A percentile compares a stretch with the other conserved stretches of the same genome.
These are phyloP conservation scores for Hibiscus mutabilis DNA, from an alignment of 345 rosid genomes.

Conservation along the genomic window DNA sequence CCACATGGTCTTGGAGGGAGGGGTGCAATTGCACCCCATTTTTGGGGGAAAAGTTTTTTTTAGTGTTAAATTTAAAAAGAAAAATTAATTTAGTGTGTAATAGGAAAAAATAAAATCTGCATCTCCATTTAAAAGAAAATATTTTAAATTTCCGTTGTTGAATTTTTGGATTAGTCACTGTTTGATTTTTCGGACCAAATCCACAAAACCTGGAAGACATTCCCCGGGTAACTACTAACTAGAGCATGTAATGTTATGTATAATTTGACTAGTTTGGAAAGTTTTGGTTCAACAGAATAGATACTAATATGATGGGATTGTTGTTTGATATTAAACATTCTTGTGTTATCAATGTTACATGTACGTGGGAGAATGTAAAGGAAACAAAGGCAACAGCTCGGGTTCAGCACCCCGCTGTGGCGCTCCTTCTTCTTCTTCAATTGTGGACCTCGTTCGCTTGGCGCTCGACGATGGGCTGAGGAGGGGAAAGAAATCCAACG, in stretches of 20 bases:
- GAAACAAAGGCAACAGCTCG: slow-evolving; percentile 68
- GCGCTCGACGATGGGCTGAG: slow-evolving; percentile 36
- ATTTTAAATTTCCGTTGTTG: no score
- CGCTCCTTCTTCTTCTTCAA: slow-evolving; percentile 26
- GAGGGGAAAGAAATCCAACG: slow-evolving; percentile 46
- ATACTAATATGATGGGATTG: neutral
- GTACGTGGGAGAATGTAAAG: slow-evolving; percentile 61
- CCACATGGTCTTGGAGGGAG: no score
- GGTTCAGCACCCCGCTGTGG: slow-evolving; percentile 47
- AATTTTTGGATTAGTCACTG: no score
- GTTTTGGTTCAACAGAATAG: neutral
- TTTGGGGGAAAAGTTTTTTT: no score
- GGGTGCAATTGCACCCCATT: no score
- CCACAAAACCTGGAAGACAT: slow-evolving; percentile 22
- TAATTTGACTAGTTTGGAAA: neutral
- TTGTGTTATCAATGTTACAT: no score
- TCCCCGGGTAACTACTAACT: slow-evolving; percentile 21
- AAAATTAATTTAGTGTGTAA: no score
- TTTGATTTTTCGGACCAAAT: slow-evolving; percentile 24
- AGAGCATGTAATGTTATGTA: neutral
- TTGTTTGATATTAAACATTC: no score
- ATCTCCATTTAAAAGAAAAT: no score
- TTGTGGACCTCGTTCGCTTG: slow-evolving; percentile 11
- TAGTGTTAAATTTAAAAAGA: no score
- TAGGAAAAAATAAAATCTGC: no score